These are phyloP conservation scores for Nephelium lappaceum DNA, from an alignment of 345 rosid species.

Conservation along the genomic window DNA sequence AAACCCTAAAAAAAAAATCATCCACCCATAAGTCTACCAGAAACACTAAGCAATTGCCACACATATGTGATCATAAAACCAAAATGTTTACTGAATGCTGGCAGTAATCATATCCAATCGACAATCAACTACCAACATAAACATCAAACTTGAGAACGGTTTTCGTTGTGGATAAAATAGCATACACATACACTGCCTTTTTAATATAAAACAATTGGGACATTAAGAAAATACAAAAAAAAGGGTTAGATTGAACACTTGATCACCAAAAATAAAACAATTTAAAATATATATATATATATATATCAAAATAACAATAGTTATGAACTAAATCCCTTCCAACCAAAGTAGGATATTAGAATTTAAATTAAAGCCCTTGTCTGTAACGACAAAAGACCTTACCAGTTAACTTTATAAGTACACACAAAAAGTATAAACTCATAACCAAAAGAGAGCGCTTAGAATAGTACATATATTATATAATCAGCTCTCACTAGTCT, in stretches of 20 bases:
- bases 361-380: background rate
- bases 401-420: background rate
- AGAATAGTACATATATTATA: background rate
- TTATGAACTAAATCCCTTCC: background rate
- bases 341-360: background rate
- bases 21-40: background rate
- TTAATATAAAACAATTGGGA: background rate
- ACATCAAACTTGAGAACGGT: background rate
- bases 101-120: background rate
- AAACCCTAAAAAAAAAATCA: conserved; percentile 30
- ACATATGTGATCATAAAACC: background rate
- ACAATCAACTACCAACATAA: background rate
- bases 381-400: background rate
- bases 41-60: background rate
- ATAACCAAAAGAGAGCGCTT: background rate
- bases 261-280: background rate
- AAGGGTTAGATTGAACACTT: background rate
- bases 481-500: background rate
- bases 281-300: too few relatives aligned
- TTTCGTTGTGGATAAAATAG: background rate
- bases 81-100: background rate
- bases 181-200: background rate
- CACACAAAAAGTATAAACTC: background rate
- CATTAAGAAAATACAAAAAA: background rate
- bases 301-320: too few relatives aligned